phyloP scores from a whole-genome alignment of 257 asterid species.

The Cinchona pubescens region DNA sequence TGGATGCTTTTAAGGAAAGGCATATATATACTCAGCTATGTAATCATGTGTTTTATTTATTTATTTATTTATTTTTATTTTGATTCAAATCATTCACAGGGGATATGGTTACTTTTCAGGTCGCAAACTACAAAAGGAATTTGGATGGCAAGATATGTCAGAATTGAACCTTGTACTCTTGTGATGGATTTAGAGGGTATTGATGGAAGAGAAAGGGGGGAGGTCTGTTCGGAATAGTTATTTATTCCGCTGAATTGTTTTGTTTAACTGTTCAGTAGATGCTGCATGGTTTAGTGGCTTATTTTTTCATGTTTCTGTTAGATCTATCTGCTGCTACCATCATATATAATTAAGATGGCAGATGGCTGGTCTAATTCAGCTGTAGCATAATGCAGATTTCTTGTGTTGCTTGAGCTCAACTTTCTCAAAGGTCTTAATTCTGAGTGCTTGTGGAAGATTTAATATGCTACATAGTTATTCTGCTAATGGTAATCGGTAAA shows the following conservation, averaged over 20 bases:
- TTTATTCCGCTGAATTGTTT: conserved; percentile 6
- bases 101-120: conserved; percentile 38
- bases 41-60: conserved; percentile 14
- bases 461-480: not conserved
- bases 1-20: conserved; percentile 96
- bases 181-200: conserved; percentile 99
- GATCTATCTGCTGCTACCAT: not conserved
- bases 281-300: not conserved
- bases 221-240: conserved; percentile 44
- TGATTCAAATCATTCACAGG: conserved; percentile 20
- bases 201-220: conserved; percentile 99
- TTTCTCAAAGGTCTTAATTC: not conserved
- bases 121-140: conserved; percentile 85
- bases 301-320: not conserved
- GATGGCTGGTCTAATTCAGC: not conserved
- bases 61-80: not conserved
- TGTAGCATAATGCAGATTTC: not conserved
- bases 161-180: conserved; percentile 85
- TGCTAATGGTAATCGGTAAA: not conserved
- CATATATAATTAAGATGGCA: not conserved
- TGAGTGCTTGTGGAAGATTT: not conserved
- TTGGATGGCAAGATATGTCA: conserved; percentile 63
- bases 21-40: conserved; percentile 29
- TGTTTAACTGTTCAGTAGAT: not conserved
- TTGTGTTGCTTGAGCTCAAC: not conserved